Evolutionary conservation across 371 early-diverging fungal genomes (phyloP).

Genomic region (Catenaria anguillulae): DNA sequence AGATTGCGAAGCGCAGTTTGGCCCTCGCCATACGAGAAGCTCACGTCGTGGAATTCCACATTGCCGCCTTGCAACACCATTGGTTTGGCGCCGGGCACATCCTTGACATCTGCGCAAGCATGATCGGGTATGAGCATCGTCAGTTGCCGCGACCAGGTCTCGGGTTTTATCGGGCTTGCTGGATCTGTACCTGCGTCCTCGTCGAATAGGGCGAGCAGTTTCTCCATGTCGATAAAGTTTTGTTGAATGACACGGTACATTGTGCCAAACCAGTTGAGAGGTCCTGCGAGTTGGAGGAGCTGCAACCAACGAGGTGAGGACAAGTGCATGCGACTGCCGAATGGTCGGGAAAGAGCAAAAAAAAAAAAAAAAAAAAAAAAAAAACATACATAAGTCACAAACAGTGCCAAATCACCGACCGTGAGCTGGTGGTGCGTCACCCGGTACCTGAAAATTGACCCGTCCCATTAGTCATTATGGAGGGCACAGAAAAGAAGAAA

Average conservation of each 20-base stretch:
- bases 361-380: no score
- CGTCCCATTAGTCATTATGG: no score
- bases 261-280: conserved; percentile 45
- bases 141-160: no score
- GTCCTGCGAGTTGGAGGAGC: conserved; percentile 22
- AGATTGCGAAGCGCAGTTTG: conserved; percentile 33
- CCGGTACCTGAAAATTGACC: no score
- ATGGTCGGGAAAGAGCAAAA: no score
- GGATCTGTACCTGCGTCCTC: no score
- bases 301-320: no score
- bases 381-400: conserved; percentile 70
- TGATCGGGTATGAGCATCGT: conserved; percentile 75
- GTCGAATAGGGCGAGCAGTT: no score
- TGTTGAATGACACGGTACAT: conserved; percentile 38
- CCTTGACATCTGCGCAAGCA: conserved; percentile 49
- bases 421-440: conserved; percentile 52
- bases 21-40: conserved; percentile 37
- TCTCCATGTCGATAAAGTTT: conserved; percentile 48
- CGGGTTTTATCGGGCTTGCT: no score
- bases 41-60: conserved; percentile 26
- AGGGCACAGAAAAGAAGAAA: no score
- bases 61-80: conserved; percentile 1
- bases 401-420: conserved; percentile 76
- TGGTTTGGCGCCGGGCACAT: conserved; percentile 15
- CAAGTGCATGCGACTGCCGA: no score